Base-by-base conservation (phyloP, 139 green algal genomes). In the Astrephomene gubernaculifera region DNA sequence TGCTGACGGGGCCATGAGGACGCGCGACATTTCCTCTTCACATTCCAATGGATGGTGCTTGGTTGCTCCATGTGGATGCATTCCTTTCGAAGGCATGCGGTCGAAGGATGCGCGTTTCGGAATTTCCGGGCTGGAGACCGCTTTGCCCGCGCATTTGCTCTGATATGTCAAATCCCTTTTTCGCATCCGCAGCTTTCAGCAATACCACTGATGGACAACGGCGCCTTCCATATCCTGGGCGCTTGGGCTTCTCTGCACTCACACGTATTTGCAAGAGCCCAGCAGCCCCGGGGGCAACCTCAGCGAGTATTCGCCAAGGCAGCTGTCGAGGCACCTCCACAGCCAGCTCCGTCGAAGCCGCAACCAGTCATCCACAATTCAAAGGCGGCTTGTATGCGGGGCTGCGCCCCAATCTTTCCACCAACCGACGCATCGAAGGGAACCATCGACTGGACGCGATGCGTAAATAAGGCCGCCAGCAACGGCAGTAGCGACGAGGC, bases 151-250 rank as follows among this genome's bases (percentile, higher is more conserved):
- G n/a, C n/a, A n/a, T n/a, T n/a, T n/a, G n/a, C n/a, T n/a, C n/a
- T n/a, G n/a, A n/a, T n/a, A n/a, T n/a, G n/a, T n/a, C n/a, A n/a
- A n/a, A n/a, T n/a, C n/a, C n/a, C n/a, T n/a, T n/a, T n/a, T n/a
- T n/a, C n/a, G n/a, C n/a, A n/a, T n/a, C n/a, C n/a, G n/a, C n/a
- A n/a, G n/a, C n/a, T n/a, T n/a, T n/a, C n/a, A n/a, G n/a, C n/a
- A n/a, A 61, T 61, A 41, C 43, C 19, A 45, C 33, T 80, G 45
- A 65, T 80, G 71, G 71, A 80, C 65, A 45, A n/a, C 21, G 71
- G 71, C 31, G 17, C 45, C 14, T 45, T 45, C 9, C 31, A 67
- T 57, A n/a, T 64, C 7, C 45, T 80, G 45, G 71, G 71, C 31
- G 71, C 71, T 35, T 67, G 71, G 44, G 49, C 71, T 65, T 45